phyloP scores from a whole-genome alignment of 2,329 filamentous ascomycete species.

The Penicillium sp. region DNA sequence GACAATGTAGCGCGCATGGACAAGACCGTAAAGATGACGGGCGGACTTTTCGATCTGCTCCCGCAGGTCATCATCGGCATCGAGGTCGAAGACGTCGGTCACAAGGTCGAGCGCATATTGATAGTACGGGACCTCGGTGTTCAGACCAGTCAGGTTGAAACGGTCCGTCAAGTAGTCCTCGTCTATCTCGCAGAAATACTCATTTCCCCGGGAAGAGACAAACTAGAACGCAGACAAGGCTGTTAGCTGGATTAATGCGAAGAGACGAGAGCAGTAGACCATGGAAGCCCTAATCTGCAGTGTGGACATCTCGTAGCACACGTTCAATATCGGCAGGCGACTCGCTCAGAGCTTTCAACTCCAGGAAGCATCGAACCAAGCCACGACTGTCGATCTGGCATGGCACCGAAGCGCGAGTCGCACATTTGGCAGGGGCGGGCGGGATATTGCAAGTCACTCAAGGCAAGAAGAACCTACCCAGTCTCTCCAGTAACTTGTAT shows the following conservation, averaged over 20 bases:
- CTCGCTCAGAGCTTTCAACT: neutral
- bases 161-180: constrained; percentile 97
- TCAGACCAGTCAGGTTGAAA: constrained; percentile 95
- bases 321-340: neutral
- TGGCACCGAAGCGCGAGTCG: constrained; percentile 1
- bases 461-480: constrained; percentile 66
- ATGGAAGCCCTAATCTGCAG: neutral
- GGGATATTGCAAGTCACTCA: constrained; percentile 5
- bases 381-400: neutral
- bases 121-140: constrained; percentile 97
- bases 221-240: constrained; percentile 59
- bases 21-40: constrained; percentile 88
- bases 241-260: constrained; percentile 3
- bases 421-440: constrained; percentile 9
- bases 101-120: constrained; percentile 97
- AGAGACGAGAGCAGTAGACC: neutral
- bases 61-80: constrained; percentile 97
- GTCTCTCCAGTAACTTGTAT: constrained; percentile 98
- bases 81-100: constrained; percentile 96
- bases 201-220: constrained; percentile 93
- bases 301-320: neutral
- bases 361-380: neutral
- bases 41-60: constrained; percentile 98
- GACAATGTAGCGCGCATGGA: constrained; percentile 94
- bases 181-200: constrained; percentile 99